A percentile compares a stretch with the other conserved stretches of the same genome.
Conservation (phyloP, 139 green algal species). For the Chlamydomonas incerta region DNA sequence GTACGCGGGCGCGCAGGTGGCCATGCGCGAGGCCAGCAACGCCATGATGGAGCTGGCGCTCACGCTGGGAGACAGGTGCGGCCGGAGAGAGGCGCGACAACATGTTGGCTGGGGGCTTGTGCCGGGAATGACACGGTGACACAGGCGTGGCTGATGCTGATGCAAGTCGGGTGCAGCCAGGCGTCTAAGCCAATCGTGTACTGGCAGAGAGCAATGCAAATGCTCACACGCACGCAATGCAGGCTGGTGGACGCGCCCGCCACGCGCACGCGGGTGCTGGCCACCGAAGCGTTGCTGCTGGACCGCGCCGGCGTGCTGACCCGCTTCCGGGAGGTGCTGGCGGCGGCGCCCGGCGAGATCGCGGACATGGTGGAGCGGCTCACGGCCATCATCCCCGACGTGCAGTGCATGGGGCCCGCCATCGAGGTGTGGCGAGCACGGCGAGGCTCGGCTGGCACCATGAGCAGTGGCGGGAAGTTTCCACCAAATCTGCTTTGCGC, state of each 20-base stretch:
- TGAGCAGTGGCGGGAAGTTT: no score
- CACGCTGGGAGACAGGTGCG: slow-evolving; percentile 31
- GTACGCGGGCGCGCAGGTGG: slow-evolving; percentile 35
- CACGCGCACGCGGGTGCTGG: slow-evolving; percentile 31
- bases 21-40: slow-evolving; percentile 38
- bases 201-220: no score
- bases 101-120: no score
- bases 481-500: no score
- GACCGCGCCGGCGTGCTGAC: slow-evolving; percentile 12
- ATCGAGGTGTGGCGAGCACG: slow-evolving; percentile 15
- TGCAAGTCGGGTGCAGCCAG: no score
- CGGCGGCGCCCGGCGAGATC: slow-evolving; percentile 7
- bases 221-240: neutral
- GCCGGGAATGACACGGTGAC: no score
- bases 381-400: slow-evolving; percentile 28
- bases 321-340: slow-evolving; percentile 25
- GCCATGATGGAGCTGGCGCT: slow-evolving; percentile 52
- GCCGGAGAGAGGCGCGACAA: no score
- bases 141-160: no score
- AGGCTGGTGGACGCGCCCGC: slow-evolving; percentile 33
- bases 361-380: slow-evolving; percentile 36
- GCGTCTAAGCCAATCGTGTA: no score
- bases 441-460: no score
- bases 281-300: slow-evolving; percentile 27
- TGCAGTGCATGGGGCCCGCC: slow-evolving; percentile 27